These are phyloP conservation scores for Pythium volutum DNA, from an alignment of 352 stramenopile genomes.

Conservation along the genomic window DNA sequence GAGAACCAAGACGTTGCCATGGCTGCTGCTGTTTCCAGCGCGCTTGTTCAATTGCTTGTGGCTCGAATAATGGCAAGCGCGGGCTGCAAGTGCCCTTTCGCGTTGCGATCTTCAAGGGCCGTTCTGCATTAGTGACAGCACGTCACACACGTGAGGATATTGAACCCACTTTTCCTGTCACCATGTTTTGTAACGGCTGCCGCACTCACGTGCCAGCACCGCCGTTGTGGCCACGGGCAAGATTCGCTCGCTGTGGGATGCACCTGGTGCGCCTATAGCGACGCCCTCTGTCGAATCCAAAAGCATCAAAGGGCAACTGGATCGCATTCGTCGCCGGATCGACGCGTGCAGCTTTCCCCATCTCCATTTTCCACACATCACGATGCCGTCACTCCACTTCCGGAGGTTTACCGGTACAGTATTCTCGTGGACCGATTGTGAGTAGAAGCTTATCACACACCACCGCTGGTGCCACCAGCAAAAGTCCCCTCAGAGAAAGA, in stretches of 20 bases:
- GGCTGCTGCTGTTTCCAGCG: not conserved
- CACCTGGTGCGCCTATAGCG: not conserved
- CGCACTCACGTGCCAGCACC: no score
- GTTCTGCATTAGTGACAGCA: not conserved
- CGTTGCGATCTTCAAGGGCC: slow-evolving; percentile 18
- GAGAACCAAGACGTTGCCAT: slow-evolving; percentile 25
- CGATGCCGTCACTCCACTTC: not conserved
- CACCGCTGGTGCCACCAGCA: no score
- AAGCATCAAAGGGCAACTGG: not conserved
- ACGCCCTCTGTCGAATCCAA: not conserved
- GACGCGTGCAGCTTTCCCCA: not conserved
- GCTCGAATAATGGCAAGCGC: not conserved
- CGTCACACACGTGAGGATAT: not conserved
- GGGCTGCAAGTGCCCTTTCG: slow-evolving; percentile 1
- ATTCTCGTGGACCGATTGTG: no score
- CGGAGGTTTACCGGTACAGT: no score
- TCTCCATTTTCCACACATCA: slow-evolving; percentile 2
- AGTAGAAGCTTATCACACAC: no score
- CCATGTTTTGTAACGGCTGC: not conserved
- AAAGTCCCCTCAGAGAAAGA: no score
- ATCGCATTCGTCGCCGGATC: not conserved
- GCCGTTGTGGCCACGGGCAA: not conserved
- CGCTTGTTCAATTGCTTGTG: not conserved
- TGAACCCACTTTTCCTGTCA: slow-evolving; percentile 3
- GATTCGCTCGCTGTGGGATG: not conserved